Evolutionary conservation across 1,284 basidiomycete genomes (phyloP).

Genomic region (Tylopilus sp.): DNA sequence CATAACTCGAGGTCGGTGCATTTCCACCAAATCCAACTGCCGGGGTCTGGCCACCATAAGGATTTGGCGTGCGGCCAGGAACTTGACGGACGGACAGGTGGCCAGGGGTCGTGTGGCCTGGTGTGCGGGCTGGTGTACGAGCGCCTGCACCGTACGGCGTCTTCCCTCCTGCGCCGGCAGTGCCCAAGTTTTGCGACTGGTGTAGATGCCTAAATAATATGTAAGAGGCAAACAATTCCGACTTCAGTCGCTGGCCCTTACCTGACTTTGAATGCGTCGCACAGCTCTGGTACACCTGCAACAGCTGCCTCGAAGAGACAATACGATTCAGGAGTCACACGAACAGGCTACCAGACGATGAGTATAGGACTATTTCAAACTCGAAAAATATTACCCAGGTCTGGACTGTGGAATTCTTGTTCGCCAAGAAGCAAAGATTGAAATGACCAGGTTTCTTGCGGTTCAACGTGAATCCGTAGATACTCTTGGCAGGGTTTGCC

Average conservation of each 20-base stretch:
- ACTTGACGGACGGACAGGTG: conserved; percentile 70
- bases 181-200: conserved; percentile 72
- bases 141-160: conserved; percentile 76
- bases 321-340: conserved; percentile 88
- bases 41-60: conserved; percentile 58
- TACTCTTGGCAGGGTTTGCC: conserved; percentile 91
- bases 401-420: conserved; percentile 87
- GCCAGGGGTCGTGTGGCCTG: conserved; percentile 73
- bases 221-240: conserved; percentile 15
- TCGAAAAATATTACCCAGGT: conserved; percentile 68
- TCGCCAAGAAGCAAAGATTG: conserved; percentile 90
- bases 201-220: conserved; percentile 61
- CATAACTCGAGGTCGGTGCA: conserved; percentile 29
- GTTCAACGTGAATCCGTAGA: conserved; percentile 96
- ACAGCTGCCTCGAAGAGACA: conserved; percentile 86
- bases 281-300: conserved; percentile 86
- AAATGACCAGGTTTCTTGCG: conserved; percentile 90
- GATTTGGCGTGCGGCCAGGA: conserved; percentile 68
- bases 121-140: conserved; percentile 73
- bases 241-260: conserved; percentile 35
- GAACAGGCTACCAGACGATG: conserved; percentile 64
- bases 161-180: conserved; percentile 59
- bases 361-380: background rate
- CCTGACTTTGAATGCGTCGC: conserved; percentile 94
- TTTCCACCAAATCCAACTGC: conserved; percentile 37